Base-by-base conservation (phyloP, 1,139 yeast species). In the Suzukiozyma palmioleophila region DNA sequence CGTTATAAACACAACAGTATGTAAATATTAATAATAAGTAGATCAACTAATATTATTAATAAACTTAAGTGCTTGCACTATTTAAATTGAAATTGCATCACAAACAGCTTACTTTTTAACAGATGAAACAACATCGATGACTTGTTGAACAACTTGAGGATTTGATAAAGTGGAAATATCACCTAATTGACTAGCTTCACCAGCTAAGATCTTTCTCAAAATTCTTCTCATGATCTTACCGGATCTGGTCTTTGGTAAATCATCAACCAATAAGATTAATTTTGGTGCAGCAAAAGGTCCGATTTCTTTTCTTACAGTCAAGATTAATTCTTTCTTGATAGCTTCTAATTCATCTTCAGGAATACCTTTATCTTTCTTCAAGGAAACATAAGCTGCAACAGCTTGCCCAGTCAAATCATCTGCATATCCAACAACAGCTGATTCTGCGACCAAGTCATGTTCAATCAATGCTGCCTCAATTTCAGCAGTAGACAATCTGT, bases 271-370 rank as follows among this genome's bases (percentile, higher is more conserved):
- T 43, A 83, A 69, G 50, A 83, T 81, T 50, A 79, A 60, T 63
- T 84, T 84, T 39, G 92, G 92, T 28, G 92, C 87, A 26, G 92
- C 92, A 61, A 84, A 84, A 38, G 92, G 90, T 21, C 92, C 92
- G 56, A 84, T 84, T 60, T 83, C 90, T 57, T 81, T 81, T 57
- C 92, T 71, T 29, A 84, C 90, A 14, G 88, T 81, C 52, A 82
- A 62, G 42, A 83, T 70, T 57, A 84, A 70, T 59, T 81, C 89
- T 58, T 81, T 82, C 59, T 81, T 81, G 50, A 79, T 66, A n/a
- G 73, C 73, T 33, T 70, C 77, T 40, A 69, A 50, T 43, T 75
- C 80, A 39, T 69, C 78, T 24, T 62, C 61, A 10, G 60, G 51
- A 26, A 60, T 57, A 24, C 56, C 50, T 32, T 64, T 55, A 34